Evolutionary conservation across 805 yeast species (phyloP).

Genomic region (Hanseniaspora lachancei): DNA sequence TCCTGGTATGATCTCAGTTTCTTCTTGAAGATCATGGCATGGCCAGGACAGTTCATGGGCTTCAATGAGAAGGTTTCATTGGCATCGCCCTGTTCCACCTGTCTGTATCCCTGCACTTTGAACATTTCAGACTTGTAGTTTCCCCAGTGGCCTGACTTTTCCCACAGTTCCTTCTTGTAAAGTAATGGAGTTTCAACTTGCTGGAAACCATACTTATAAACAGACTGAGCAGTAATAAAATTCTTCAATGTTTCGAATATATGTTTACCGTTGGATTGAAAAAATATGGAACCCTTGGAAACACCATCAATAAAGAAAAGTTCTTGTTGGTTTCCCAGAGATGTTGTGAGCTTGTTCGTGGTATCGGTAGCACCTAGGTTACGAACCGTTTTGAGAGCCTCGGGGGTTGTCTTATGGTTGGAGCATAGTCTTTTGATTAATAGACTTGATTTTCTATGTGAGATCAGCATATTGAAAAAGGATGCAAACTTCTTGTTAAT

Average conservation of each 20-base stretch:
- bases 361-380: conserved; percentile 1
- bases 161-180: conserved; percentile 73
- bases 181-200: conserved; percentile 90
- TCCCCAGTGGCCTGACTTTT: conserved; percentile 89
- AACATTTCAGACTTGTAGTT: conserved; percentile 93
- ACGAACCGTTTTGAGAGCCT: neutral
- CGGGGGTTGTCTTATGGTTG: neutral
- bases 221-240: conserved; percentile 72
- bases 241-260: conserved; percentile 64
- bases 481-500: neutral
- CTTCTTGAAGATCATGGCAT: conserved; percentile 67
- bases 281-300: conserved; percentile 87
- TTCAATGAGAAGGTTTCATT: conserved; percentile 62
- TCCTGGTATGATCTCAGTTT: conserved; percentile 74
- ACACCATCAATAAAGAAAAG: conserved; percentile 64
- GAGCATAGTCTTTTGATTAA: neutral
- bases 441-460: neutral
- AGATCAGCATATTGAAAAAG: neutral
- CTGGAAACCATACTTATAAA: conserved; percentile 65
- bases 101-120: conserved; percentile 49
- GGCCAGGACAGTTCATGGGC: conserved; percentile 96
- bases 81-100: conserved; percentile 16
- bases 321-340: conserved; percentile 44
- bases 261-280: conserved; percentile 83
- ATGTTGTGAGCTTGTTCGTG: conserved; percentile 4